Base-by-base conservation (phyloP, 2,329 filamentous ascomycete genomes). In the Helotiales sp. region DNA sequence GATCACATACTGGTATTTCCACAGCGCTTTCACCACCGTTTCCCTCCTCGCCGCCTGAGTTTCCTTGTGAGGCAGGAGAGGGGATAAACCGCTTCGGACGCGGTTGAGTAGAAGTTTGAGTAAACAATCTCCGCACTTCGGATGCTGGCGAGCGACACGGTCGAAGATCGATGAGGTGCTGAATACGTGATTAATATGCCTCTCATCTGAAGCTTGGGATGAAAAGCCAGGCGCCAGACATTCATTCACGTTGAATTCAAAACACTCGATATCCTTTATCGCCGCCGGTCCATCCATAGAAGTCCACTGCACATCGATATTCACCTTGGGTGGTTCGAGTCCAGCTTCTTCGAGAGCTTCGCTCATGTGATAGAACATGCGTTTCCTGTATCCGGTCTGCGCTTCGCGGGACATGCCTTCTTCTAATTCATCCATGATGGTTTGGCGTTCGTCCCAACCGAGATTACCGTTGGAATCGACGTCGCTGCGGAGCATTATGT, bases 201-300 rank as follows among this genome's bases (percentile, higher is more conserved):
- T 70, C 6, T 72, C 65, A 65, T 82, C 80, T 1, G 78, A 79
- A 6, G 75, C 68, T 6, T 76, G 64, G 6, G 78, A 77, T 0
- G 76, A 79, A 65, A 82, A 82, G 0, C 80, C 79, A n/a, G 80
- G 80, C 1, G 77, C 79, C 11, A 82, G 65, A 69, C 80, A 82
- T 63, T 80, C 79, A 69, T 81, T 78, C 15, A 80, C 76, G 52
- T 77, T 76, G 70, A 81, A 82, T 15, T 78, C 76, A 72, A 76
- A 72, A 69, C 80, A 82, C 60, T 81, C 79, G 55, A 80, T 72
- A 60, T 79, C 77, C 47, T 77, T 77, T 63, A 81, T 80, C 30
- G 78, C 77, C 30, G 74, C 73, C 17, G 80, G 80, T 0, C 81
- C 81, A 68, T 82, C 80, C 6, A 81, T 66, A 11, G 79, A 79